Evolutionary conservation across 176 grass and related monocot species (phyloP).

Genomic region (Oryza officinalis): DNA sequence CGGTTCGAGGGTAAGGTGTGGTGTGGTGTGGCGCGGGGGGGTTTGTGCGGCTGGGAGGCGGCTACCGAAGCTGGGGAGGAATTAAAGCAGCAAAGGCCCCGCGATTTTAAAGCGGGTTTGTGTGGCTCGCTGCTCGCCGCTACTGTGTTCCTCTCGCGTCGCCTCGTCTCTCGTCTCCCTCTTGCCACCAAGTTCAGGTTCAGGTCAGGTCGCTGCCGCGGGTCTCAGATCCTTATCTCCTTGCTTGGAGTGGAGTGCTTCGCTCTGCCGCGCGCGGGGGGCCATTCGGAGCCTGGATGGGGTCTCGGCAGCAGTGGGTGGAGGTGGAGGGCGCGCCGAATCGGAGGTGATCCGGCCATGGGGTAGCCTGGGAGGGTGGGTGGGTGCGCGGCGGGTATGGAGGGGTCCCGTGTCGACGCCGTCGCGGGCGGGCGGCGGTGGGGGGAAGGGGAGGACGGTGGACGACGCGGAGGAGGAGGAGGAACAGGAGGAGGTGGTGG

Average conservation of each 20-base stretch:
- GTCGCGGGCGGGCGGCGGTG: constrained; percentile 6
- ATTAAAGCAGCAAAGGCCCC: constrained; percentile 43
- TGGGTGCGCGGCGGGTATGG: constrained; percentile 35
- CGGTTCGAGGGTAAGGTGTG: constrained; percentile 34
- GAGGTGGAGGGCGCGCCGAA: neutral
- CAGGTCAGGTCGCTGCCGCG: constrained; percentile 19
- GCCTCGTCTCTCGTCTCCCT: neutral
- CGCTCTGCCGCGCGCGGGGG: neutral
- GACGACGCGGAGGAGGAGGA: no score
- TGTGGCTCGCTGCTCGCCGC: constrained; percentile 71
- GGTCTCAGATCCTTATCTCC: constrained; percentile 55
- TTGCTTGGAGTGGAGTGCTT: neutral
- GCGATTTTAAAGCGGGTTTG: constrained; percentile 65
- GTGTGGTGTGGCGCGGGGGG: neutral
- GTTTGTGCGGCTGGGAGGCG: constrained; percentile 73
- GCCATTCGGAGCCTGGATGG: constrained; percentile 33
- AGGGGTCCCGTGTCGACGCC: constrained; percentile 34
- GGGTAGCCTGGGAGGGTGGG: constrained; percentile 32
- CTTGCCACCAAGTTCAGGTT: neutral
- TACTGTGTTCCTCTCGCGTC: constrained; percentile 42
- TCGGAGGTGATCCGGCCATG: constrained; percentile 52
- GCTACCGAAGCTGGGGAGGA: constrained; percentile 31
- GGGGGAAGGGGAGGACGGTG: constrained; percentile 11
- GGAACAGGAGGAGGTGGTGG: neutral
- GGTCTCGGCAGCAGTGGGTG: constrained; percentile 12